These are phyloP conservation scores for Tilletia horrida DNA, from an alignment of 1,284 basidiomycete genomes.

Conservation along the genomic window DNA sequence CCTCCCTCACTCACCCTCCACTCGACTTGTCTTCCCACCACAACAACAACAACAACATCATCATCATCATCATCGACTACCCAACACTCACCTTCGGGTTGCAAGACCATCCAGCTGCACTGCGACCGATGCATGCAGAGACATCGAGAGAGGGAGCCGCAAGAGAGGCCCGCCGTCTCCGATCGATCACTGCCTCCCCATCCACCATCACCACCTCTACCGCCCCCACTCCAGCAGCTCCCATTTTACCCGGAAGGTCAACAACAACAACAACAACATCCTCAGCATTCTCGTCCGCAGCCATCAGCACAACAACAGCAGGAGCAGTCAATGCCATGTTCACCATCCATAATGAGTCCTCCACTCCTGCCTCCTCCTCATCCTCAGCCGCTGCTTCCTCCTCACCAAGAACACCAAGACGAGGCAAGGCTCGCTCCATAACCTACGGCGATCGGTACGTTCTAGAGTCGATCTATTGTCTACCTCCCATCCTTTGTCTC, in stretches of 20 bases:
- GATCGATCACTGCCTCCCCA: not conserved
- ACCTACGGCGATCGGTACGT: constrained; percentile 16
- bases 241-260: not conserved
- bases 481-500: not conserved
- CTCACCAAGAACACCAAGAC: not conserved
- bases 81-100: too few relatives aligned
- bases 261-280: not conserved
- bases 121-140: constrained; percentile 14
- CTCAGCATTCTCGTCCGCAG: constrained; percentile 1
- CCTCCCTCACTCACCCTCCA: too few relatives aligned
- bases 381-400: not conserved
- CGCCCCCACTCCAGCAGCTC: not conserved
- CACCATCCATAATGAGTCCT: too few relatives aligned
- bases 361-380: not conserved
- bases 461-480: not conserved
- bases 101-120: too few relatives aligned
- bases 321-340: not conserved
- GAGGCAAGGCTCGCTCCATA: constrained; percentile 4
- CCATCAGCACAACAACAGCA: not conserved
- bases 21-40: too few relatives aligned
- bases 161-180: constrained; percentile 7
- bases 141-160: constrained; percentile 11
- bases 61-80: too few relatives aligned
- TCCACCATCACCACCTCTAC: not conserved
- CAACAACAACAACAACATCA: too few relatives aligned